phyloP scores from a whole-genome alignment of 257 asterid species.

The Mitragyna speciosa region DNA sequence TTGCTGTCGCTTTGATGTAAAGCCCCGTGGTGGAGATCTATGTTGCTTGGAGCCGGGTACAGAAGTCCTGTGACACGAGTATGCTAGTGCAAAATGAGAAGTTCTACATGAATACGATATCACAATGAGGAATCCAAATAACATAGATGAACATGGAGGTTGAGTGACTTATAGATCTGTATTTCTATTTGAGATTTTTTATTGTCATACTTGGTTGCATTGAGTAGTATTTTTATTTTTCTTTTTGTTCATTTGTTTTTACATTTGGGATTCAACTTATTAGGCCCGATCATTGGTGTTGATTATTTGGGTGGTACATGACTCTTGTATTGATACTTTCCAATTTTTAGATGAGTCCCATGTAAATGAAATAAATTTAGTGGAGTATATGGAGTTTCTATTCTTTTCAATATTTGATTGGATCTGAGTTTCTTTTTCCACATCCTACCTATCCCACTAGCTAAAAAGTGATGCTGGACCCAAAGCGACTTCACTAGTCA shows the following conservation, averaged over 20 bases:
- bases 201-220: constrained; percentile 16
- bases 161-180: constrained; percentile 25
- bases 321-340: constrained; percentile 16
- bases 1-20: constrained; percentile 62
- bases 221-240: constrained; percentile 5
- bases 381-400: constrained; percentile 21
- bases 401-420: constrained; percentile 4
- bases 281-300: constrained; percentile 3
- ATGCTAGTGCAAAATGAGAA: no score
- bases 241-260: constrained; percentile 2
- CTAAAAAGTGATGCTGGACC: background rate
- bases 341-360: constrained; percentile 23
- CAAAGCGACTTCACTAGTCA: background rate
- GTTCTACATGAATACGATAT: no score
- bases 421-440: background rate
- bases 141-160: constrained; percentile 28
- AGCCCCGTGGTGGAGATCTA: constrained; percentile 29
- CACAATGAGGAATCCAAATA: no score
- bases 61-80: no score
- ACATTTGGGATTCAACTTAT: background rate
- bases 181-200: constrained; percentile 37
- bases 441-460: background rate
- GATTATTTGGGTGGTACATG: constrained; percentile 22
- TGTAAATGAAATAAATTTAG: constrained; percentile 27
- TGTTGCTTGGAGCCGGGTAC: no score